These are phyloP conservation scores for Silene coronaria DNA, from an alignment of 179 eudicot species.

Conservation along the genomic window DNA sequence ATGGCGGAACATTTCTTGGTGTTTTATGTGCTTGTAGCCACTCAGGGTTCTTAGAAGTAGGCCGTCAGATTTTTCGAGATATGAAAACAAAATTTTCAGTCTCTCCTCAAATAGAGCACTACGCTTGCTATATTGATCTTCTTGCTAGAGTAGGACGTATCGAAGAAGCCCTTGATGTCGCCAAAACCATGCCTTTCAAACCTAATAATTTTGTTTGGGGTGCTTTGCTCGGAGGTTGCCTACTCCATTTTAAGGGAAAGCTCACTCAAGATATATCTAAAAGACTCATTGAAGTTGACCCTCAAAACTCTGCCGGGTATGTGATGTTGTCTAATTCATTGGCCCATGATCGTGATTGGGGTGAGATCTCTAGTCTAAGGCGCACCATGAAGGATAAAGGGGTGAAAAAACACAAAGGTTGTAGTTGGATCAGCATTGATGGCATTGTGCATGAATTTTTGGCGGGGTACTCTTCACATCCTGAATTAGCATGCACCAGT, in stretches of 20 bases:
- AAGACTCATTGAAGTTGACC: conserved; percentile 56
- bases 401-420: conserved; percentile 55
- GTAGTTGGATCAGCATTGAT: conserved; percentile 61
- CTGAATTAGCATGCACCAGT: conserved; percentile 21
- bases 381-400: conserved; percentile 56
- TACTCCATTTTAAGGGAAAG: conserved; percentile 53
- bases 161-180: conserved; percentile 67
- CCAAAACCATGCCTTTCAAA: conserved; percentile 59
- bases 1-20: conserved; percentile 56
- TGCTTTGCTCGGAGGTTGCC: conserved; percentile 69
- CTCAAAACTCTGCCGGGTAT: conserved; percentile 68
- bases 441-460: conserved; percentile 55
- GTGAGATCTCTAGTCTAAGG: conserved; percentile 52
- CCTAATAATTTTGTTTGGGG: conserved; percentile 80
- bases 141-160: conserved; percentile 59
- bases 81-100: conserved; percentile 34
- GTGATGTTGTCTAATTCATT: conserved; percentile 68
- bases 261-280: conserved; percentile 47
- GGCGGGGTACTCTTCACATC: conserved; percentile 34
- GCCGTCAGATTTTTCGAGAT: conserved; percentile 52
- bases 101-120: conserved; percentile 58
- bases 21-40: conserved; percentile 69
- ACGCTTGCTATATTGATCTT: conserved; percentile 73
- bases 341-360: conserved; percentile 56
- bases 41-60: conserved; percentile 57